Evolutionary conservation across 306 rosid species (phyloP).

Genomic region (Spatholobus suberectus): DNA sequence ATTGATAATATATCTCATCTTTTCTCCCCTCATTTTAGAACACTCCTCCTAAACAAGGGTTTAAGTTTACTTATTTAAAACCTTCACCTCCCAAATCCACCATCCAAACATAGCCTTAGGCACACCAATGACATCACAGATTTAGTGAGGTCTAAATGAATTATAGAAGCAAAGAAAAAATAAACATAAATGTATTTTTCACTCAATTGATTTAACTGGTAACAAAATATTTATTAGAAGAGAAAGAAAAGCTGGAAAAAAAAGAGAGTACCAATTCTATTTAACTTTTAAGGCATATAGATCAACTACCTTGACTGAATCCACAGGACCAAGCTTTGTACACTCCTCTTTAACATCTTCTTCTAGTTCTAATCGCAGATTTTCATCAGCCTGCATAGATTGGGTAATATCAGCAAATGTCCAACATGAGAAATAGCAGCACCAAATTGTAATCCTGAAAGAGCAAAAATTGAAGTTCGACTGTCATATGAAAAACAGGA

Average conservation of each 20-base stretch:
- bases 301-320: constrained; percentile 73
- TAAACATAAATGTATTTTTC: constrained; percentile 20
- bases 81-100: background rate
- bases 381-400: constrained; percentile 79
- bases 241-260: background rate
- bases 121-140: background rate
- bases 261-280: background rate
- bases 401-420: constrained; percentile 34
- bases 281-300: constrained; percentile 14
- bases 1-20: background rate
- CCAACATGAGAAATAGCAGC: constrained; percentile 32
- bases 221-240: background rate
- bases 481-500: background rate
- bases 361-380: constrained; percentile 72
- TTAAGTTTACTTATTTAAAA: background rate
- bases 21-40: background rate
- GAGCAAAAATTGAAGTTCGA: constrained; percentile 29
- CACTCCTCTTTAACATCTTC: constrained; percentile 92
- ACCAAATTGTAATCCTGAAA: constrained; percentile 13
- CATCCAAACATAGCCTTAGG: background rate
- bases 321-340: constrained; percentile 81
- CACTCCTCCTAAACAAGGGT: background rate
- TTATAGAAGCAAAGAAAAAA: background rate
- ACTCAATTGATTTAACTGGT: background rate
- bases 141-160: background rate